These are phyloP conservation scores for Ettlia oleoabundans DNA, from an alignment of 139 green algal genomes.

Conservation along the genomic window DNA sequence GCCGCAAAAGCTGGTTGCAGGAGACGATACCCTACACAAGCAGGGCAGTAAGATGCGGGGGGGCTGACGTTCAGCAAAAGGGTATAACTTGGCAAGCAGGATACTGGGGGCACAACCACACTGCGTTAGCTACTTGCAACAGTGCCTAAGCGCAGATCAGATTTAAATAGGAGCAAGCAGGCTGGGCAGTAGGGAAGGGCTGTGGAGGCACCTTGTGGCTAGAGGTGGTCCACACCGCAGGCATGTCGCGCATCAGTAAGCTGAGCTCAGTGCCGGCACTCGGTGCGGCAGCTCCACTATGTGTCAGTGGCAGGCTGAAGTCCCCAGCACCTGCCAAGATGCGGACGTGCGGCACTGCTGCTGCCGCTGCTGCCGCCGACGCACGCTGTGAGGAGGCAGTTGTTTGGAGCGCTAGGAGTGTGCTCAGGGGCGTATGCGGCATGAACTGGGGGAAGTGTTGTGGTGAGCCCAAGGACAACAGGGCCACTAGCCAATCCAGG, in stretches of 20 bases:
- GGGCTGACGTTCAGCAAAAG: neutral
- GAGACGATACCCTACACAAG: conserved; percentile 27
- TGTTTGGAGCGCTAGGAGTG: no score
- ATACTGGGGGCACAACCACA: no score
- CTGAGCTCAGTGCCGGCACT: neutral
- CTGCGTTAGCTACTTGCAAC: no score
- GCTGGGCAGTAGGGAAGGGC: neutral
- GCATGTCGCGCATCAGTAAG: conserved; percentile 33
- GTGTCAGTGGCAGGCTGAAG: conserved; percentile 14
- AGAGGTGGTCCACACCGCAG: conserved; percentile 24
- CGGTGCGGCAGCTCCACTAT: neutral
- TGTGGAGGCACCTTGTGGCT: conserved; percentile 26
- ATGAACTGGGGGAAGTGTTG: conserved; percentile 23
- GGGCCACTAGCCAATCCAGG: neutral
- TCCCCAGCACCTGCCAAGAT: conserved; percentile 18
- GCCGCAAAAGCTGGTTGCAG: conserved; percentile 39
- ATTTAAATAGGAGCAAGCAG: neutral
- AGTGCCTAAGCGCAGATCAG: no score
- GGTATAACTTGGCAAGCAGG: no score
- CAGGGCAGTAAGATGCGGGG: neutral
- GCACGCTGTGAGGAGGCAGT: no score
- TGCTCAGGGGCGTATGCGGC: neutral
- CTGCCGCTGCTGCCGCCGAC: neutral
- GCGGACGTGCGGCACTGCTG: neutral
- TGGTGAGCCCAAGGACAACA: conserved; percentile 16